A percentile compares a stretch with the other conserved stretches of the same genome.
These are phyloP conservation scores for Hyphodiscus sp. DNA, from an alignment of 2,329 filamentous ascomycete species.

Conservation along the genomic window DNA sequence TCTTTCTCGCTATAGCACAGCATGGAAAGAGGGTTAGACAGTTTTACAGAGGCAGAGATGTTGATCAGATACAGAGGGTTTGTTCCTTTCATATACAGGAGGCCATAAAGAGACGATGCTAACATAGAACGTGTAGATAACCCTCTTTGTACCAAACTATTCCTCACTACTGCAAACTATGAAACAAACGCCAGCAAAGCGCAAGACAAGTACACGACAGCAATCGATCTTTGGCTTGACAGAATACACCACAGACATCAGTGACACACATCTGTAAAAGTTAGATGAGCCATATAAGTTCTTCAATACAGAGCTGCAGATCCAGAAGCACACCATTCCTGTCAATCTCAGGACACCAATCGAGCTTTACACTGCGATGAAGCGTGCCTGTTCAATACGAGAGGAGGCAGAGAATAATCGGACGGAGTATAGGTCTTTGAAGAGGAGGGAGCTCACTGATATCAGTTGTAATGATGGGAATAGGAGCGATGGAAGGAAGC, in stretches of 20 bases:
- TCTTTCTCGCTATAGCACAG: too few relatives aligned
- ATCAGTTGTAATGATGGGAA: neutral
- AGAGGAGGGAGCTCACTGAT: neutral
- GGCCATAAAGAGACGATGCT: too few relatives aligned
- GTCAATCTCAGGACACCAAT: neutral
- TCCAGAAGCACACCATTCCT: neutral
- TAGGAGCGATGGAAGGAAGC: too few relatives aligned
- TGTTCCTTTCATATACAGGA: too few relatives aligned
- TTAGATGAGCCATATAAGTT: neutral
- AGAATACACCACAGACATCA: neutral
- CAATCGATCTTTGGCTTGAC: neutral
- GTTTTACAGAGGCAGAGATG: too few relatives aligned
- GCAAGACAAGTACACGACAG: neutral
- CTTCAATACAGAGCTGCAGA: neutral
- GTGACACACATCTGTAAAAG: neutral
- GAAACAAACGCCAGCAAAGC: neutral
- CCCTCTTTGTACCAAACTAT: neutral
- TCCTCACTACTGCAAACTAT: neutral
- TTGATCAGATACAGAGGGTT: too few relatives aligned
- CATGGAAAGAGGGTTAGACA: too few relatives aligned
- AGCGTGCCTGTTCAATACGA: neutral
- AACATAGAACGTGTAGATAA: too few relatives aligned
- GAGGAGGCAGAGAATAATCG: neutral
- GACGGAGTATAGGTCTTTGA: neutral
- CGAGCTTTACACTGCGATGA: neutral